Evolutionary conservation across 2,329 filamentous ascomycete species (phyloP).

Genomic region (Verticillium albo-atrum): DNA sequence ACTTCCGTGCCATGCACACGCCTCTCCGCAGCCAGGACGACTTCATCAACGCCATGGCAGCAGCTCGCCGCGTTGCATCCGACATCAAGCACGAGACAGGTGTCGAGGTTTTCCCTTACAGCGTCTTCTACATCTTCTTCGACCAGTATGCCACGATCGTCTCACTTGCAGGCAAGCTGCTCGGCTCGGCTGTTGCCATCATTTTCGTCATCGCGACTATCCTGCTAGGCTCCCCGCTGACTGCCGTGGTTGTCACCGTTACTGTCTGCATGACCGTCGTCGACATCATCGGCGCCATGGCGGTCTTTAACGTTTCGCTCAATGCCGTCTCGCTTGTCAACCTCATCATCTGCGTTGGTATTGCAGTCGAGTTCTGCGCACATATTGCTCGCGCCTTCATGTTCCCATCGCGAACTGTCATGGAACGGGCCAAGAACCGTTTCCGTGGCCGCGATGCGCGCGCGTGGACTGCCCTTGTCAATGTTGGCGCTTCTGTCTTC

Average conservation of each 20-base stretch:
- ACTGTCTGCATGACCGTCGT: slow-evolving; percentile 92
- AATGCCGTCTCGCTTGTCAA: slow-evolving; percentile 97
- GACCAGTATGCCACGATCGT: slow-evolving; percentile 92
- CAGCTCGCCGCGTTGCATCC: slow-evolving; percentile 81
- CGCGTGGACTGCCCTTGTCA: slow-evolving; percentile 89
- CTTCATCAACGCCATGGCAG: slow-evolving; percentile 86
- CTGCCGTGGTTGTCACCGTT: slow-evolving; percentile 74
- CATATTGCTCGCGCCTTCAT: slow-evolving; percentile 95
- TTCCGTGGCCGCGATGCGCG: slow-evolving; percentile 81
- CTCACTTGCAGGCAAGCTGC: slow-evolving; percentile 69
- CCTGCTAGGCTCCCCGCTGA: slow-evolving; percentile 78
- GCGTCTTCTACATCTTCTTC: slow-evolving; percentile 98
- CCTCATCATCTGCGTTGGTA: slow-evolving; percentile 93
- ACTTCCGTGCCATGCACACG: slow-evolving; percentile 89
- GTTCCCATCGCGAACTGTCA: slow-evolving; percentile 78
- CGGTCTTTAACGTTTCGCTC: slow-evolving; percentile 78
- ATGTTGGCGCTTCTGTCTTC: slow-evolving; percentile 91
- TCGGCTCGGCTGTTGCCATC: slow-evolving; percentile 78
- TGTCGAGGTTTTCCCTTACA: slow-evolving; percentile 90
- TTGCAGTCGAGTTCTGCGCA: slow-evolving; percentile 94
- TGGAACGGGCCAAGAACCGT: slow-evolving; percentile 73
- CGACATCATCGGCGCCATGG: slow-evolving; percentile 95
- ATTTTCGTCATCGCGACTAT: slow-evolving; percentile 77
- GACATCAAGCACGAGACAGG: slow-evolving; percentile 68
- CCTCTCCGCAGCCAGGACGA: slow-evolving; percentile 84